These are phyloP conservation scores for Penicillium flavigenum DNA, from an alignment of 495 filamentous ascomycete genomes.

Conservation along the genomic window DNA sequence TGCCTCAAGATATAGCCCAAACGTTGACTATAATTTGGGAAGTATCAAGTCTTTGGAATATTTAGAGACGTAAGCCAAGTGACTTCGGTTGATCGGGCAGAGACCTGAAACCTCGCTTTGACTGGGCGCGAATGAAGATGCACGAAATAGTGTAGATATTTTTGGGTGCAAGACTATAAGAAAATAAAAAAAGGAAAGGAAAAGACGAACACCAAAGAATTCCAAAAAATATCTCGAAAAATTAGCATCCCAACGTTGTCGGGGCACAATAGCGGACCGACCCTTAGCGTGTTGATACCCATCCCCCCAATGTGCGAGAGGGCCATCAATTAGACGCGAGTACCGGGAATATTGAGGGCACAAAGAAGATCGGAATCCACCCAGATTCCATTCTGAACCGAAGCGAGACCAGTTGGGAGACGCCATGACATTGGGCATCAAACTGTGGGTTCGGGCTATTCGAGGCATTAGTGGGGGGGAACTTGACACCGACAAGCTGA, in stretches of 20 bases:
- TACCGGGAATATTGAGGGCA: conserved; percentile 20
- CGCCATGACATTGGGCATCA: conserved; percentile 47
- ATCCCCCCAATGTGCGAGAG: conserved; percentile 18
- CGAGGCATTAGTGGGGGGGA: conserved; percentile 22
- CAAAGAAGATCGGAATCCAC: conserved; percentile 15
- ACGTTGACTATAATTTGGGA: conserved; percentile 14
- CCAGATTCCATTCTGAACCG: conserved; percentile 27
- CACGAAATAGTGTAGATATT: conserved; percentile 37
- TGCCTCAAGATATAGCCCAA: conserved; percentile 43
- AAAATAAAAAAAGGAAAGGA: conserved; percentile 12
- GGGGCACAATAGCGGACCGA: conserved; percentile 26
- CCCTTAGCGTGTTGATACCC: conserved; percentile 36
- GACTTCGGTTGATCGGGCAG: conserved; percentile 24
- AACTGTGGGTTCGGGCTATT: conserved; percentile 28
- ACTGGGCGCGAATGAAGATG: conserved; percentile 39
- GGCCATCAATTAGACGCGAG: conserved; percentile 13
- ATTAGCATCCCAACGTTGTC: conserved; percentile 14
- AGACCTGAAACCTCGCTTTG: conserved; percentile 19
- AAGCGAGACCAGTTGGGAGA: conserved; percentile 34
- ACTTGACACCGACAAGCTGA: conserved; percentile 31
- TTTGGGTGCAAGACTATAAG: conserved; percentile 23
- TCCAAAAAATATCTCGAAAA: conserved; percentile 13
- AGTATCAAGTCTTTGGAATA: conserved; percentile 12
- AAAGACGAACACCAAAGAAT: conserved; percentile 6
- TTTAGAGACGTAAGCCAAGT: conserved; percentile 20